These are phyloP conservation scores for Hygrophila difformis DNA, from an alignment of 257 asterid species.

Conservation along the genomic window DNA sequence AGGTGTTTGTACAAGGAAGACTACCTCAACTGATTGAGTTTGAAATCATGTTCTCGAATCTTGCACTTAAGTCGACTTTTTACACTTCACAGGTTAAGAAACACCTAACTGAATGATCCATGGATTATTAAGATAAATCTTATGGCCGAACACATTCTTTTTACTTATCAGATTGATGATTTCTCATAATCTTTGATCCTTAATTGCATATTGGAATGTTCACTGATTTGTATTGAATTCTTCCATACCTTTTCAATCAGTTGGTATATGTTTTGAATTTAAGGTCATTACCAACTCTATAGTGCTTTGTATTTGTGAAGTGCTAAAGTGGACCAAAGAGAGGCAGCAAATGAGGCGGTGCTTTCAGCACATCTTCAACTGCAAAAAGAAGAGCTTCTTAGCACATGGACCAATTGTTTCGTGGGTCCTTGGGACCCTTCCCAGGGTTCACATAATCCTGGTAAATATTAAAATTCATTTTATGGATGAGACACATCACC, in stretches of 20 bases:
- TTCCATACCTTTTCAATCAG: conserved; percentile 8
- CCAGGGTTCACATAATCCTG: conserved; percentile 96
- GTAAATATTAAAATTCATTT: conserved; percentile 35
- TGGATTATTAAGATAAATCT: conserved; percentile 1
- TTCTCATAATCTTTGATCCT: background rate
- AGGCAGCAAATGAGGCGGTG: conserved; percentile 61
- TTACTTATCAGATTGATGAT: conserved; percentile 7
- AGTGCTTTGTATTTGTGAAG: conserved; percentile 32
- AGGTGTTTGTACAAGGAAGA: background rate
- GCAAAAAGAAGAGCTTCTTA: conserved; percentile 90
- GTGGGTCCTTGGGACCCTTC: conserved; percentile 99
- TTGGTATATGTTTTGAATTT: conserved; percentile 1
- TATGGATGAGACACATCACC: conserved; percentile 2
- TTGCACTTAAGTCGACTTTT: background rate
- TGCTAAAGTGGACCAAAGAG: conserved; percentile 63
- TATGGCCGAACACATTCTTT: background rate
- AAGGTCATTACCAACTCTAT: conserved; percentile 15
- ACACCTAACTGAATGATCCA: conserved; percentile 3
- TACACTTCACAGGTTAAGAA: background rate
- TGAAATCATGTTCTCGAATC: background rate
- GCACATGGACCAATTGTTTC: conserved; percentile 95
- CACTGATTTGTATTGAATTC: background rate
- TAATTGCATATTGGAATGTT: background rate
- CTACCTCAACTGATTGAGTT: background rate
- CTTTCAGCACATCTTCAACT: conserved; percentile 82